These are phyloP conservation scores for Talaromyces marneffei DNA, from an alignment of 2,329 filamentous ascomycete species.

Conservation along the genomic window DNA sequence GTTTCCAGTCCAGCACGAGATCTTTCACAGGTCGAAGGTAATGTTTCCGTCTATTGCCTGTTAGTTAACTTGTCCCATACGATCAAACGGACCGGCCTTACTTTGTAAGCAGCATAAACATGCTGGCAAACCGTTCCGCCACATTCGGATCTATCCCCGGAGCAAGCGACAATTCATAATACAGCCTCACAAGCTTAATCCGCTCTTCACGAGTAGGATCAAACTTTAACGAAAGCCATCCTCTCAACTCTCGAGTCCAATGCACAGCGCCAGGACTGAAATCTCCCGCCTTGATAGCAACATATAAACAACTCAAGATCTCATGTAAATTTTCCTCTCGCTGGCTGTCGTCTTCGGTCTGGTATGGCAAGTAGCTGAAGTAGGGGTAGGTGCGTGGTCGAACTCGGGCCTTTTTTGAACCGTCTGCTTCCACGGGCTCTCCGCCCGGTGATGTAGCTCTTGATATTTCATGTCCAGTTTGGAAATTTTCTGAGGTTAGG, in stretches of 20 bases:
- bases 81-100: slow-evolving; percentile 32
- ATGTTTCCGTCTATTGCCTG: slow-evolving; percentile 69
- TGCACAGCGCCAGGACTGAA: slow-evolving; percentile 90
- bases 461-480: slow-evolving; percentile 62
- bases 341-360: slow-evolving; percentile 72
- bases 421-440: slow-evolving; percentile 44
- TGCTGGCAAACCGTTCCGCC: slow-evolving; percentile 87
- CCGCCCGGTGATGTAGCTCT: slow-evolving; percentile 77
- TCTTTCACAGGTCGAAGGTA: slow-evolving; percentile 89
- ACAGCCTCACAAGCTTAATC: slow-evolving; percentile 78
- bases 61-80: background rate
- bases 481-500: slow-evolving; percentile 34
- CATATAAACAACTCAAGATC: slow-evolving; percentile 90
- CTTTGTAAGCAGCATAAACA: slow-evolving; percentile 96
- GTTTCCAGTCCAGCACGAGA: slow-evolving; percentile 86
- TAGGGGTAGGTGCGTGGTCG: slow-evolving; percentile 87
- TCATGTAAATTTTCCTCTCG: slow-evolving; percentile 74
- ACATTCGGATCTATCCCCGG: slow-evolving; percentile 78
- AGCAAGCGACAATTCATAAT: slow-evolving; percentile 87
- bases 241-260: slow-evolving; percentile 93
- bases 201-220: slow-evolving; percentile 83
- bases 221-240: slow-evolving; percentile 95
- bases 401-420: slow-evolving; percentile 59
- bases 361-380: slow-evolving; percentile 81
- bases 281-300: slow-evolving; percentile 84